Conservation (phyloP, 176 grass and related monocot species). For the Aegilops bicornis region DNA sequence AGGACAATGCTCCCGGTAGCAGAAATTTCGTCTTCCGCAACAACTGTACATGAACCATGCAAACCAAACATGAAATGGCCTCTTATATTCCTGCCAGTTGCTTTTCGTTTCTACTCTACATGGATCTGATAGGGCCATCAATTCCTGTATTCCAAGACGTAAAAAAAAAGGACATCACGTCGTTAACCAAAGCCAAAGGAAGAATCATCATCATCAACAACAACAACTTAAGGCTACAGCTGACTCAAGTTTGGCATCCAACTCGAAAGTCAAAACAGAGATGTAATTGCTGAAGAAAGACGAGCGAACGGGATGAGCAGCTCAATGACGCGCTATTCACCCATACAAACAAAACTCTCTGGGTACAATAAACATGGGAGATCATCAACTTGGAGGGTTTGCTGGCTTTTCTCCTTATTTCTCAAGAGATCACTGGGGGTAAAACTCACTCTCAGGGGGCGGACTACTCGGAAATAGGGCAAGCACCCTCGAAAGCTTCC, state of each 20-base stretch:
- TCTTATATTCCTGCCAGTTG: background rate
- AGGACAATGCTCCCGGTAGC: no score
- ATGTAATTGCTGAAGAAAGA: slow-evolving; percentile 15
- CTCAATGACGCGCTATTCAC: slow-evolving; percentile 24
- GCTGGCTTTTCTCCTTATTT: slow-evolving; percentile 69
- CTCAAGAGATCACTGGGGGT: slow-evolving; percentile 20
- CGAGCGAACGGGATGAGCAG: slow-evolving; percentile 18
- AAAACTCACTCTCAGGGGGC: slow-evolving; percentile 2
- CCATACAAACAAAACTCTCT: slow-evolving; percentile 37
- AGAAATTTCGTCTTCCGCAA: no score
- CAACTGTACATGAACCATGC: no score
- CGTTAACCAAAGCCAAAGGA: background rate
- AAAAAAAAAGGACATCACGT: background rate
- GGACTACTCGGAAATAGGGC: slow-evolving; percentile 66
- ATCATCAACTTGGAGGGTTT: slow-evolving; percentile 41
- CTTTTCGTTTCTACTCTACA: background rate
- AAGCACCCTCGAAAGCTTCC: slow-evolving; percentile 72
- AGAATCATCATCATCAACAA: background rate
- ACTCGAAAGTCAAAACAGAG: background rate
- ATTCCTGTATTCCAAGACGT: background rate
- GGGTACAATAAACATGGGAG: slow-evolving; percentile 49
- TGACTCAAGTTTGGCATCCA: slow-evolving; percentile 26
- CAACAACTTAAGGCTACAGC: slow-evolving; percentile 13
- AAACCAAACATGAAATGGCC: no score
- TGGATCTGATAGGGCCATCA: background rate